Evolutionary conservation across 192 early-diverging fungal genomes (phyloP), one percentile per base, ranked within the genome.

Genomic region (Haplosporangium gracile): DNA sequence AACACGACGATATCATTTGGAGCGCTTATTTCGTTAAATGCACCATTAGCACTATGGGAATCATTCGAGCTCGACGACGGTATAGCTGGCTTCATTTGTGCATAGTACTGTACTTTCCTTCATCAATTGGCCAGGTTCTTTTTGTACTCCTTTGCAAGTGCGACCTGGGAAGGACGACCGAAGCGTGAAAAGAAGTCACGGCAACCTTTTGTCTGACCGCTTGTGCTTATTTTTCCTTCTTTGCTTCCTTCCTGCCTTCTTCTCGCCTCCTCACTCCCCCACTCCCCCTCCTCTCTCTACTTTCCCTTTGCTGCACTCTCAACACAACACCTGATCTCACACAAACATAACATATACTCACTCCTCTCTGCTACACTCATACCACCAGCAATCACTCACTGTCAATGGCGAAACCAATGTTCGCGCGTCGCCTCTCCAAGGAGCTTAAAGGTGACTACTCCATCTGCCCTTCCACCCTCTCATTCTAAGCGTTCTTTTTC

Each of bases 391-490:
- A 22, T 53, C 26, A 22, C 34, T 32, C 24, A 22, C 45, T 16
- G 8, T 34, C 3, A 9, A 85, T 81, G 79, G 84, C 84, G 70
- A 80, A 81, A 63, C 84, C 88, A 68, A 78, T 92, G 76, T 92
- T 89, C 79, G 84, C 87, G 20, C 89, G 89, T 70, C 86, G 92
- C 36, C 85, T 92, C 26, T 78, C 89, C 18, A 92, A 91, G 77
- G 92, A 92, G 36, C 69, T 91, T 16, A 82, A 84, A 81, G 89
- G 91, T 91, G 85, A 77, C 11, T 22, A 39, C 53, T 47, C 24
- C 42, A 26, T 16, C 55, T 16, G 5, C 7, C 34, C 45, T 38
- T 2, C 2, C 76, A 40, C 24, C 26, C 0, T 47, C 4, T 13
- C 70, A 69, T n/a, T 72, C 29, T 29, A 26, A 43, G 32, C 38